phyloP scores from a whole-genome alignment of 805 yeast genomes.

The Kodamaea kaohsiungensis region DNA sequence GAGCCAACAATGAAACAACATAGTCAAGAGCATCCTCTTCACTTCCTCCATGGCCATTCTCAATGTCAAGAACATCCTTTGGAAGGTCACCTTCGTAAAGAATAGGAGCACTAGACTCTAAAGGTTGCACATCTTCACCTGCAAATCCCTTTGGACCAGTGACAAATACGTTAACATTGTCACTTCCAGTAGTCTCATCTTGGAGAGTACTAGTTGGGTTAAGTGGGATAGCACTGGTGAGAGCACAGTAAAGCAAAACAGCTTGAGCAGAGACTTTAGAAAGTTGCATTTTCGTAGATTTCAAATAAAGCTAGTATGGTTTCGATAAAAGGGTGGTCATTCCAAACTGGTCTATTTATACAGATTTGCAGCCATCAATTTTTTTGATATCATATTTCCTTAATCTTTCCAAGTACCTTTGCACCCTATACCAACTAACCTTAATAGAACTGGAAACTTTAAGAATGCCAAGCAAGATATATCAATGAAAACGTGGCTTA shows the following conservation, averaged over 20 bases:
- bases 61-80: not conserved
- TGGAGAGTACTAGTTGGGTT: not conserved
- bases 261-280: constrained; percentile 8
- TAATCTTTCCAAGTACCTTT: not conserved
- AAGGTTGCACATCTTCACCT: not conserved
- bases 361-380: not conserved
- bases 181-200: not conserved
- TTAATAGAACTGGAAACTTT: not conserved
- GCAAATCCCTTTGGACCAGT: not conserved
- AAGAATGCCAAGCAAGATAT: not conserved
- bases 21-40: not conserved
- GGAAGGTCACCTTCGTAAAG: not conserved
- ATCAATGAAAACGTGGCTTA: no score
- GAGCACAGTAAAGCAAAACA: constrained; percentile 13
- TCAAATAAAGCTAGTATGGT: not conserved
- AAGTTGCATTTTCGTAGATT: constrained; percentile 8
- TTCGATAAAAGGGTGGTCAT: not conserved
- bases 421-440: not conserved
- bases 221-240: constrained; percentile 8
- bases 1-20: not conserved
- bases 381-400: no score
- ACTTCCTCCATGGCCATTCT: not conserved
- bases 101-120: not conserved
- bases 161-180: not conserved
- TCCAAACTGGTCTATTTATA: not conserved